Conservation (phyloP, 805 yeast genomes). For the Sugiyamaella boreocaroliniensis region DNA sequence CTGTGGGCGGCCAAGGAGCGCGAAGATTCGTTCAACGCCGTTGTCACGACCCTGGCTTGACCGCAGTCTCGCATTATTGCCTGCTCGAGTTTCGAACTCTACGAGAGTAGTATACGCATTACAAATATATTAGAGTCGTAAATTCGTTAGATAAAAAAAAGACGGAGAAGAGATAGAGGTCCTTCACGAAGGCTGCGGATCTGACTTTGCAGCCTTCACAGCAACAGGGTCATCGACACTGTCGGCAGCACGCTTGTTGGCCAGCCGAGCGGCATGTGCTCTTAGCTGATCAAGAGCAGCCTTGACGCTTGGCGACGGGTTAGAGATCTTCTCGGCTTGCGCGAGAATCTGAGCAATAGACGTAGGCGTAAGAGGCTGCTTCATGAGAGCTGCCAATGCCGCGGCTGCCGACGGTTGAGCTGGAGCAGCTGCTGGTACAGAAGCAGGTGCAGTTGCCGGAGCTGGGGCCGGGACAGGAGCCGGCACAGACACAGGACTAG, state of each 20-base stretch:
- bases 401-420: constrained; percentile 10
- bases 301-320: constrained; percentile 30
- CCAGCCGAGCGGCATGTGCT: constrained; percentile 20
- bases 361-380: constrained; percentile 24
- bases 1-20: constrained; percentile 87
- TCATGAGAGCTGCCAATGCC: constrained; percentile 11
- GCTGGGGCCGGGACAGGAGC: neutral
- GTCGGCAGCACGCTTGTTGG: constrained; percentile 10
- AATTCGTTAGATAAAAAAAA: neutral
- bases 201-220: constrained; percentile 7
- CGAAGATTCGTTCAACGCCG: constrained; percentile 86
- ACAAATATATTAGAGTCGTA: constrained; percentile 1
- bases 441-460: constrained; percentile 4
- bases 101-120: neutral
- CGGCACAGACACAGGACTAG: neutral
- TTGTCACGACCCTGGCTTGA: constrained; percentile 37
- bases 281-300: constrained; percentile 32
- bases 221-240: constrained; percentile 9
- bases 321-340: constrained; percentile 32
- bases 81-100: neutral
- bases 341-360: constrained; percentile 31
- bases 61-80: neutral
- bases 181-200: neutral
- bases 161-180: neutral
- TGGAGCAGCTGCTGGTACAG: constrained; percentile 3